phyloP scores from a whole-genome alignment of 2,329 filamentous ascomycete species.

The Fusarium sterilihyphosum region DNA sequence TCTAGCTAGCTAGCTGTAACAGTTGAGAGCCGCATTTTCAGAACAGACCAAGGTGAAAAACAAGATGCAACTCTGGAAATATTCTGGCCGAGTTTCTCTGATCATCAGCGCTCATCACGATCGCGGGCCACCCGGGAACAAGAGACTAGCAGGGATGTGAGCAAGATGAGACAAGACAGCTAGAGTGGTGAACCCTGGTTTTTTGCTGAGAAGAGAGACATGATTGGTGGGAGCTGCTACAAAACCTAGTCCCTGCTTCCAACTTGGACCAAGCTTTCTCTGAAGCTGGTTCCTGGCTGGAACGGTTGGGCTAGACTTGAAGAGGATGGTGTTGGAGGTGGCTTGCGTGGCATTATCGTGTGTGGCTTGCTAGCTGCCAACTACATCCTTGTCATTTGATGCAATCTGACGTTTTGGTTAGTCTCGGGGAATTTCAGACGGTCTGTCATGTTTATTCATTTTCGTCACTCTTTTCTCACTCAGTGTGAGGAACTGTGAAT shows the following conservation, averaged over 20 bases:
- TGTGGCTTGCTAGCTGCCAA: slow-evolving; percentile 21
- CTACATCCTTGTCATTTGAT: slow-evolving; percentile 9
- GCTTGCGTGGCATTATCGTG: slow-evolving; percentile 24
- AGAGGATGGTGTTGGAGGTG: slow-evolving; percentile 18
- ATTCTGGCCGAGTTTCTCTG: slow-evolving; percentile 2
- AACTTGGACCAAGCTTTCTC: slow-evolving; percentile 15
- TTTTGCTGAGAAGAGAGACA: accelerated
- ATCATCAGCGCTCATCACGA: slow-evolving; percentile 32
- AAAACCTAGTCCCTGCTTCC: slow-evolving; percentile 10
- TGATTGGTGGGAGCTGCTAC: slow-evolving; percentile 20
- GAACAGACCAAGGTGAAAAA: background rate
- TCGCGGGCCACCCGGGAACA: slow-evolving; percentile 20
- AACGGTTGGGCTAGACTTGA: slow-evolving; percentile 8
- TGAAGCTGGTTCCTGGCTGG: slow-evolving; percentile 15
- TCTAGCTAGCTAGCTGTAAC: background rate
- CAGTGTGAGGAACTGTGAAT: background rate
- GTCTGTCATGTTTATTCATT: background rate
- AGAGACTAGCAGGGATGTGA: slow-evolving; percentile 27
- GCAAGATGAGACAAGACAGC: slow-evolving; percentile 31
- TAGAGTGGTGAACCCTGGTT: slow-evolving; percentile 9
- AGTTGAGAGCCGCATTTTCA: slow-evolving; percentile 12
- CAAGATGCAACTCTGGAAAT: background rate
- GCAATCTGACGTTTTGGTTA: slow-evolving; percentile 26
- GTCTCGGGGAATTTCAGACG: background rate
- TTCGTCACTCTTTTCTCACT: slow-evolving; percentile 10